A percentile compares a stretch with the other conserved stretches of the same genome.
phyloP scores from a whole-genome alignment of 805 yeast genomes.

The Candida wancherniae region DNA sequence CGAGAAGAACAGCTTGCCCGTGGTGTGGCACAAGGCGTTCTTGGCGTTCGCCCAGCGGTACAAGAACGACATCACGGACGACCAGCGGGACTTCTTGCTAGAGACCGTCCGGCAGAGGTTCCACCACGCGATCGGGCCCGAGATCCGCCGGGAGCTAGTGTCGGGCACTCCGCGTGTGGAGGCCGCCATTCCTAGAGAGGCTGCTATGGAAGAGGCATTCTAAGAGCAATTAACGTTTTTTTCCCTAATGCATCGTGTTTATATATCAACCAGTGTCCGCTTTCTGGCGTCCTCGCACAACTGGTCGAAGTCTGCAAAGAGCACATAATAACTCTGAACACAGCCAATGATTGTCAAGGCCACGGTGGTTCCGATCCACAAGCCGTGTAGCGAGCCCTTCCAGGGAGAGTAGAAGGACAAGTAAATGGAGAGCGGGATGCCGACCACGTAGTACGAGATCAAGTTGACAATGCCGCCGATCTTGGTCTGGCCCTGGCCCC shows the following conservation, averaged over 20 bases:
- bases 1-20: constrained; percentile 63
- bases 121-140: constrained; percentile 87
- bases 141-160: constrained; percentile 84
- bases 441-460: constrained; percentile 55
- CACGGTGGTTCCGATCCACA: constrained; percentile 52
- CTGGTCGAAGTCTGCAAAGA: constrained; percentile 36
- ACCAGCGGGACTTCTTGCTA: constrained; percentile 89
- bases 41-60: constrained; percentile 92
- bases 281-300: constrained; percentile 36
- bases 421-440: constrained; percentile 55
- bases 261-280: constrained; percentile 22
- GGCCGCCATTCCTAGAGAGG: constrained; percentile 22
- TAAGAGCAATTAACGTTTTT: constrained; percentile 7
- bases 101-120: constrained; percentile 88
- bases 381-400: constrained; percentile 50
- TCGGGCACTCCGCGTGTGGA: constrained; percentile 73
- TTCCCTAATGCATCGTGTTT: neutral
- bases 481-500: constrained; percentile 74
- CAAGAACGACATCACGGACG: constrained; percentile 97
- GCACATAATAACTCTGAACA: constrained; percentile 35
- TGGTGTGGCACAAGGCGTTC: constrained; percentile 97
- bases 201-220: constrained; percentile 38
- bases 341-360: constrained; percentile 17
- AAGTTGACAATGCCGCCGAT: constrained; percentile 58
- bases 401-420: constrained; percentile 47